Conservation (phyloP, 768 basidiomycete species). For the Lenzites betulinus region DNA sequence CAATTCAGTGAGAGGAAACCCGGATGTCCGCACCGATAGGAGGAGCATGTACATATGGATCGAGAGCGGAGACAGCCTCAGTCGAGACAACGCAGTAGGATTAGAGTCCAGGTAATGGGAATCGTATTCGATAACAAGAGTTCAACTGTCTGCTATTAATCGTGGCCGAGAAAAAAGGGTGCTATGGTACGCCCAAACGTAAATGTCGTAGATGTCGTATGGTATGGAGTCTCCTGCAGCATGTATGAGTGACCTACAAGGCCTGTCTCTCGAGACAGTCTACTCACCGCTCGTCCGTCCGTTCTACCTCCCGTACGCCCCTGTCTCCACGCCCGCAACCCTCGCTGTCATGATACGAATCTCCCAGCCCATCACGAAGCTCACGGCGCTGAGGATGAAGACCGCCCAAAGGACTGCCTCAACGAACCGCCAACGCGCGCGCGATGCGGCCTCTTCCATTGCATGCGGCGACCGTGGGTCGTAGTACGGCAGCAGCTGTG, state of each 20-base stretch:
- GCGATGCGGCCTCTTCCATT: slow-evolving; percentile 36
- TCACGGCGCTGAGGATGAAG: slow-evolving; percentile 33
- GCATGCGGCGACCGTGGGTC: slow-evolving; percentile 45
- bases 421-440: slow-evolving; percentile 49
- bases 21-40: too few species aligned
- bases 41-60: too few species aligned
- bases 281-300: background rate
- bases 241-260: background rate
- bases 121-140: too few species aligned
- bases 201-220: too few species aligned
- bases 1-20: too few species aligned
- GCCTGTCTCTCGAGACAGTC: background rate
- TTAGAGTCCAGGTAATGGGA: too few species aligned
- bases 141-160: too few species aligned
- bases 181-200: too few species aligned
- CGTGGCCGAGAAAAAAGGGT: too few species aligned
- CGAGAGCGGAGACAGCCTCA: too few species aligned
- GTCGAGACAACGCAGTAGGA: too few species aligned
- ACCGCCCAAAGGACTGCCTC: slow-evolving; percentile 42
- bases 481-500: slow-evolving; percentile 44
- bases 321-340: slow-evolving; percentile 3
- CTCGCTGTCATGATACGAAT: slow-evolving; percentile 19
- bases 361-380: slow-evolving; percentile 31
- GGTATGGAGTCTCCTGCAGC: background rate
- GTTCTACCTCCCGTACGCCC: background rate